Conservation (phyloP, 1,139 yeast genomes). For the Magnusiomyces suaveolens region DNA sequence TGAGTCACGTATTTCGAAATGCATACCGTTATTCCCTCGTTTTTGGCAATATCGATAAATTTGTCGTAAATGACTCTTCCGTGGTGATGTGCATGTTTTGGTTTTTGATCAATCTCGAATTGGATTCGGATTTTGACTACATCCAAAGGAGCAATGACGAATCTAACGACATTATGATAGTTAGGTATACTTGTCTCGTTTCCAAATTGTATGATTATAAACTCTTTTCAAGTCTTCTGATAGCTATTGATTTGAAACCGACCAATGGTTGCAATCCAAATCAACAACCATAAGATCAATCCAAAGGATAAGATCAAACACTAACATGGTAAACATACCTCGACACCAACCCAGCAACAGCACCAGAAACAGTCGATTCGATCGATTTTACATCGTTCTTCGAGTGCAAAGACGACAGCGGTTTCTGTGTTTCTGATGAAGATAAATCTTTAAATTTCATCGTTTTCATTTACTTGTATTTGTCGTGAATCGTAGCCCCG, state of each 20-base stretch:
- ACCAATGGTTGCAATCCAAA: too few species aligned
- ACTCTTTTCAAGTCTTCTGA: too few species aligned
- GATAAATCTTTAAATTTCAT: background rate
- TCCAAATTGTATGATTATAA: too few species aligned
- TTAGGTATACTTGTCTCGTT: too few species aligned
- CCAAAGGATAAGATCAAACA: background rate
- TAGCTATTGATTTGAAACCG: too few species aligned
- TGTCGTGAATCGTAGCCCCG: too few species aligned
- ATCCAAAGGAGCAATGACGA: slow-evolving; percentile 81
- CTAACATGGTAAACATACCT: slow-evolving; percentile 23
- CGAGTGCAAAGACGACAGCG: background rate
- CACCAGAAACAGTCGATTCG: slow-evolving; percentile 54
- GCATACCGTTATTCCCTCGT: slow-evolving; percentile 41
- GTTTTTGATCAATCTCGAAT: slow-evolving; percentile 33
- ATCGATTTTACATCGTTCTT: background rate
- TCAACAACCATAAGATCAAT: background rate
- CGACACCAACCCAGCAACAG: slow-evolving; percentile 53
- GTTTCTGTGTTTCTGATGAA: background rate
- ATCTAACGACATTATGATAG: background rate
- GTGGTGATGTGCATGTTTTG: slow-evolving; percentile 6
- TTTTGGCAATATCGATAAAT: slow-evolving; percentile 32
- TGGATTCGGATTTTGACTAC: slow-evolving; percentile 81
- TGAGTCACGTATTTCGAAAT: background rate
- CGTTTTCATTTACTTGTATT: background rate
- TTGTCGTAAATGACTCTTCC: slow-evolving; percentile 25